These are phyloP conservation scores for Plicaturopsis crispa DNA, from an alignment of 768 basidiomycete genomes.

Conservation along the genomic window DNA sequence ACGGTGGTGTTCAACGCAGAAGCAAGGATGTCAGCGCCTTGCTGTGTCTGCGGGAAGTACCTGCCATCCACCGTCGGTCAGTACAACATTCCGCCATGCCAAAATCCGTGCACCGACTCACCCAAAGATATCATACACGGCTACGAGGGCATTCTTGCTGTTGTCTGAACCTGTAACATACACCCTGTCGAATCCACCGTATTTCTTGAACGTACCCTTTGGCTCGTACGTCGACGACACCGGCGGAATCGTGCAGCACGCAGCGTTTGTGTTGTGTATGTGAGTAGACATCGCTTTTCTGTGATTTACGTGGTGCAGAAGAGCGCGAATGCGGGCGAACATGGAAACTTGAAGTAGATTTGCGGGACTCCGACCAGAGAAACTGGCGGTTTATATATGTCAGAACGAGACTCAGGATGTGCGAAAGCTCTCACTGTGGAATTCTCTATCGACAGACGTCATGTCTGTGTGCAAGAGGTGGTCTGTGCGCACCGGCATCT, in stretches of 20 bases:
- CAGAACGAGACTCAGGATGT: not conserved
- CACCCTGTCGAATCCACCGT: slow-evolving; percentile 42
- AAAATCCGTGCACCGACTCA: too few relatives aligned
- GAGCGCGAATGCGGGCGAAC: slow-evolving; percentile 27
- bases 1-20: slow-evolving; percentile 43
- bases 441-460: not conserved
- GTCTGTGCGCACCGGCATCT: slow-evolving; percentile 8
- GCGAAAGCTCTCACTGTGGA: not conserved
- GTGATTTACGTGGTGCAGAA: slow-evolving; percentile 29
- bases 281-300: slow-evolving; percentile 26
- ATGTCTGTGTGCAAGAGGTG: not conserved
- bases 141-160: slow-evolving; percentile 45
- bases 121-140: slow-evolving; percentile 62
- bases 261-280: slow-evolving; percentile 29
- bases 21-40: slow-evolving; percentile 59
- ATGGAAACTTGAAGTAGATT: slow-evolving; percentile 5
- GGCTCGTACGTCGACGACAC: slow-evolving; percentile 45
- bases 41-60: slow-evolving; percentile 56
- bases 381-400: not conserved
- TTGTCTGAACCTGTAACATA: slow-evolving; percentile 42
- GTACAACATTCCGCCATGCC: not conserved
- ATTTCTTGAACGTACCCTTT: slow-evolving; percentile 38
- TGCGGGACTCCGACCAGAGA: not conserved
- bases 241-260: slow-evolving; percentile 49
- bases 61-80: slow-evolving; percentile 14